Base-by-base conservation (phyloP, 2,329 filamentous ascomycete species). In the Aspergillus puulaauensis region DNA sequence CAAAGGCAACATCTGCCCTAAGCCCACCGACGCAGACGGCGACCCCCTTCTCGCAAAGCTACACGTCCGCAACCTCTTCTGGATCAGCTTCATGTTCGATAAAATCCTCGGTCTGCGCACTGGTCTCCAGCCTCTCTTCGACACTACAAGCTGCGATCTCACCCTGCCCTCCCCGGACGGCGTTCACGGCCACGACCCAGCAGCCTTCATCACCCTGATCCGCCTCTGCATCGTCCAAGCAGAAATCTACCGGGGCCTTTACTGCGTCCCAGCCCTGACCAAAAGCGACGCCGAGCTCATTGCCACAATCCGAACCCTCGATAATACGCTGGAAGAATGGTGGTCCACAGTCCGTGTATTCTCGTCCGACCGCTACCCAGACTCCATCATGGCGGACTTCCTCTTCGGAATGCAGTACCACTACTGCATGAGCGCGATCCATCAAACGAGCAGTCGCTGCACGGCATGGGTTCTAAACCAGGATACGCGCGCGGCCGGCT, bases 371-470 rank as follows among this genome's bases (percentile, higher is more conserved):
- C 9, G 3, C 27, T 4, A 31, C 27, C 27, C 27, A 31, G 9
- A 31, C 27, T 31, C 27, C 3, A 31, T 31, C 9, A 31, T 31
- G 27, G 27, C 27, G 27, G 27, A 31, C 9, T 41, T 39, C 21
- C 6, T 61, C 19, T 37, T 60, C 17, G 33, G 60, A 8, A 21
- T 61, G 21, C 53, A 61, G 17, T 61, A 61, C 17, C 54, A 60
- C 35, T 59, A 60, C 51, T 60, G 57, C 24, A 54, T 57, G 53
- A 41, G 46, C 9, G 50, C 51, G 21, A 61, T 61, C n/a, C 59
- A 61, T n/a, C 59, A 61, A 48, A 49, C 54, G 2, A 60, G 59
- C 8, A 55, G 59, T 31, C 54, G 57, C 12, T 60, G 59, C 15
- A 57, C 41, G 8, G 33, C 46, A 4, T 60, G 59, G 59, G 35